phyloP scores from a whole-genome alignment of 2,329 filamentous ascomycete genomes.

The Penicillium occitanis region DNA sequence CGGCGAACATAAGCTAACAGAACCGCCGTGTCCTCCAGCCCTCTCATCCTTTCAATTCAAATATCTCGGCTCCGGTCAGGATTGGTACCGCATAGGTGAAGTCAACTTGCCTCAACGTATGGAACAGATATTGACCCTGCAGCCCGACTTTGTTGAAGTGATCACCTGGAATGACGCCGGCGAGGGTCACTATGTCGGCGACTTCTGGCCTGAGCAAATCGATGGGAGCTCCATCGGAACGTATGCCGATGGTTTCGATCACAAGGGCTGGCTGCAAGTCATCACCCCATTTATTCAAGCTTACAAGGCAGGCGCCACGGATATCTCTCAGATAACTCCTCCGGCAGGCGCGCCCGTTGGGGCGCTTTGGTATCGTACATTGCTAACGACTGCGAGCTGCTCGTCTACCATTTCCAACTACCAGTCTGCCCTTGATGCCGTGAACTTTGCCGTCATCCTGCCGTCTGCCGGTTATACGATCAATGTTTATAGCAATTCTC shows the following conservation, averaged over 20 bases:
- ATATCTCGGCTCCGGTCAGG: constrained; percentile 3
- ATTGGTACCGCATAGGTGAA: constrained; percentile 18
- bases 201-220: constrained; percentile 16
- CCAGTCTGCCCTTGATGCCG: constrained; percentile 6
- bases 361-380: constrained; percentile 15
- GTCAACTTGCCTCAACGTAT: constrained; percentile 10
- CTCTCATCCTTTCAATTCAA: constrained; percentile 18
- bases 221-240: background rate
- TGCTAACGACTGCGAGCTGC: constrained; percentile 13
- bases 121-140: constrained; percentile 7
- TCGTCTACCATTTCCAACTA: constrained; percentile 14
- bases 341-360: background rate
- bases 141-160: constrained; percentile 17
- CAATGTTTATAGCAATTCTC: constrained; percentile 9
- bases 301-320: constrained; percentile 11
- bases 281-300: constrained; percentile 13
- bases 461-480: constrained; percentile 13
- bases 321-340: constrained; percentile 8
- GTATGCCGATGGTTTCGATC: constrained; percentile 17
- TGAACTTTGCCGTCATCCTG: constrained; percentile 17
- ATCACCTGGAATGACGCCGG: constrained; percentile 20
- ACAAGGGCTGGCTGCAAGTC: constrained; percentile 14
- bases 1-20: background rate
- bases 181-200: constrained; percentile 17
- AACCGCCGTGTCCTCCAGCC: background rate